Evolutionary conservation across 1,284 basidiomycete genomes (phyloP), one percentile per base, ranked within the genome.

Genomic region (Macrocystidia cucumis): DNA sequence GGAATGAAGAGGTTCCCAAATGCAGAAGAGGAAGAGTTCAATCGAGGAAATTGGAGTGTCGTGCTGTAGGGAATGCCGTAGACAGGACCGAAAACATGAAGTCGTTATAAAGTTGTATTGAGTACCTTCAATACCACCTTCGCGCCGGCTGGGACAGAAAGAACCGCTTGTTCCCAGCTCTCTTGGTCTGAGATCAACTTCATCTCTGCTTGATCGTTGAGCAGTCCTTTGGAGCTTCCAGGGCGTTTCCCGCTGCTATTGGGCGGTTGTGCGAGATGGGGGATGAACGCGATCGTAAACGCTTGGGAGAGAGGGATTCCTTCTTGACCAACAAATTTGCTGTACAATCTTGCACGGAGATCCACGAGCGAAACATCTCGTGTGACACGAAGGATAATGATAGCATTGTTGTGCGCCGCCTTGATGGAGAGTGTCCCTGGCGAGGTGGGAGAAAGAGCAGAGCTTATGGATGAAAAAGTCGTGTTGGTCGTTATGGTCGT

Each of bases 251-350:
- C 19, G 16, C 17, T 32, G 21, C 27, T 11, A 13, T 12, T 16
- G 25, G 16, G 4, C 39, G 39, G 8, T 50, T 45, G 22, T 60
- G 58, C 22, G 60, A 63, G 43, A n/a, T n/a, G n/a, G n/a, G n/a
- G n/a, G 38, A 72, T 61, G 32, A 69, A 57, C 8, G 65, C 73
- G 14, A 85, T 54, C 6, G 61, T 60, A 50, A 85, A 84, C 6
- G 60, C 51, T 5, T 64, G 56, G 2, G 65, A 63, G 14, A 83
- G 66, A 5, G 62, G 57, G 29, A 76, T 45, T 35, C 65, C 69
- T 48, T 77, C 78, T 44, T 77, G 70, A 11, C 63, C 60, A 12
- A 67, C 61, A 47, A 86, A 77, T 49, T 82, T 84, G 35, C 76
- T 71, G 42, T 69, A 66, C 16, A 86, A 55, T 34, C 67, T 69